phyloP scores from a whole-genome alignment of 805 yeast genomes.

The Starmerella floris region DNA sequence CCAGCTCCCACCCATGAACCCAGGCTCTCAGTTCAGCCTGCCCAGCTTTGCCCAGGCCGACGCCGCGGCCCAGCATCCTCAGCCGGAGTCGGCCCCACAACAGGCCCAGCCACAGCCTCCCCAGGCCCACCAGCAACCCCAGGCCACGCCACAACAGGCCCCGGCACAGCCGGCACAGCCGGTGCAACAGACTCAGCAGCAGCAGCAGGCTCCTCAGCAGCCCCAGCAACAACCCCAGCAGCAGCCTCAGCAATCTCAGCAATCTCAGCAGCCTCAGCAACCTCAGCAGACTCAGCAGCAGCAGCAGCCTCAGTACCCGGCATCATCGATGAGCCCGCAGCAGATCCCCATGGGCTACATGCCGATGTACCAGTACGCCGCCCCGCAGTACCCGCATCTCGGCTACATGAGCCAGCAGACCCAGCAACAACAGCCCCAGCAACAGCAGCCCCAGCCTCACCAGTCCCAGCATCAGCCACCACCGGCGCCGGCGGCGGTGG shows the following conservation, averaged over 20 bases:
- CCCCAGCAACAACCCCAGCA: not conserved
- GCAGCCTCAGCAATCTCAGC: slow-evolving; percentile 15
- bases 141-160: slow-evolving; percentile 4
- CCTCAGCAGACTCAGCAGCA: slow-evolving; percentile 6
- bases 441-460: slow-evolving; percentile 9
- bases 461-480: slow-evolving; percentile 8
- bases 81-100: slow-evolving; percentile 21
- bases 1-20: not conserved
- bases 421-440: slow-evolving; percentile 9
- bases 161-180: not conserved
- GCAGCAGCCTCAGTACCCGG: slow-evolving; percentile 6
- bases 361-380: slow-evolving; percentile 18
- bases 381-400: slow-evolving; percentile 1
- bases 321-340: slow-evolving; percentile 7
- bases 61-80: not conserved
- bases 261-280: slow-evolving; percentile 5
- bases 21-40: not conserved
- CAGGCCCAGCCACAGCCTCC: slow-evolving; percentile 15
- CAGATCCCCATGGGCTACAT: slow-evolving; percentile 19
- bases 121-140: slow-evolving; percentile 7
- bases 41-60: not conserved
- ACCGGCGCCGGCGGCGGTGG: slow-evolving; percentile 1
- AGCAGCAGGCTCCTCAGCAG: not conserved
- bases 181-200: not conserved
- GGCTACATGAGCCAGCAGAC: slow-evolving; percentile 4